Evolutionary conservation across 2,329 filamentous ascomycete species (phyloP), one percentile per base, ranked within the genome.

Genomic region (Saccharata proteae): DNA sequence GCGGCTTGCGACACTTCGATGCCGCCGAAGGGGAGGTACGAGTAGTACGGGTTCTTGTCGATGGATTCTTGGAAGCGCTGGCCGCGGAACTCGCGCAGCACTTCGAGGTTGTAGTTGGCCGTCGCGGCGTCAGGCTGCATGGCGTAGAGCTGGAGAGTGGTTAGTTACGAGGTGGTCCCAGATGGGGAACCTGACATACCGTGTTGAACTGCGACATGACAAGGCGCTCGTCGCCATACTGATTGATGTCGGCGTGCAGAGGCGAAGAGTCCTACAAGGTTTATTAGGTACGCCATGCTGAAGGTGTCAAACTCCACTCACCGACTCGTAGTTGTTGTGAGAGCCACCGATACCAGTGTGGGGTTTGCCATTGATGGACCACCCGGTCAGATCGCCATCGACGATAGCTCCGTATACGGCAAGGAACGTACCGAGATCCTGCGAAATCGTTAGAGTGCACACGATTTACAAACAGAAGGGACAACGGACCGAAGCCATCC

Each of bases 41-140:
- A 69, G 44, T 67, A 67, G 23, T 63, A 54, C 0, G 65, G 64
- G 44, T 70, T 70, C 13, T 55, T 62, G 22, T 48, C 46, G 9
- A 67, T 57, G 23, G 55, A 60, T 42, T 69, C 50, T n/a, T 62
- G 39, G 40, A 64, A 64, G 3, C 63, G 57, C n/a, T n/a, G n/a
- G n/a, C n/a, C n/a, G n/a, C n/a, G n/a, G n/a, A n/a, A n/a, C n/a
- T n/a, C n/a, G n/a, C n/a, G n/a, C n/a, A n/a, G n/a, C n/a, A n/a
- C n/a, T n/a, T n/a, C n/a, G n/a, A n/a, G n/a, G n/a, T 26, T 15
- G 13, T 16, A 26, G 24, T 26, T 16, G n/a, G 24, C 13, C 12
- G 24, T 16, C 24, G 24, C 15, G 24, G 16, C n/a, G 12, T 13
- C 13, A 54, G 27, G 31, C 55, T 49, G 26, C 39, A 43, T 19